These are phyloP conservation scores for Capsicum chinense DNA, from an alignment of 257 asterid genomes.

Conservation along the genomic window DNA sequence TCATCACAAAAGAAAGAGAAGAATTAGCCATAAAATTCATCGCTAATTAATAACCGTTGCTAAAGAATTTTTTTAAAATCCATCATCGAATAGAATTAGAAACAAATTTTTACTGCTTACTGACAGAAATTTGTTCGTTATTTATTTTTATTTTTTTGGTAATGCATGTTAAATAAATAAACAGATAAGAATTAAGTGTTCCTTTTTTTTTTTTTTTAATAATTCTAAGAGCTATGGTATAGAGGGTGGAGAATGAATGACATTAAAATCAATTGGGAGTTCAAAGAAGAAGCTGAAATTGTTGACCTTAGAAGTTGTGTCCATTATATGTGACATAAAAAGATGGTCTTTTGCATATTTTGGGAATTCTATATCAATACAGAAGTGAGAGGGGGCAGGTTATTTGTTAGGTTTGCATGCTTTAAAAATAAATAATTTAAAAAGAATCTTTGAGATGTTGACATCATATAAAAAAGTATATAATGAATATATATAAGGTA, in stretches of 20 bases:
- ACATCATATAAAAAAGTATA: slow-evolving; percentile 31
- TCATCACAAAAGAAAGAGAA: too few relatives aligned
- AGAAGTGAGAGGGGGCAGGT: slow-evolving; percentile 56
- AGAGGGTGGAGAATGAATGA: neutral
- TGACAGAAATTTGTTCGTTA: neutral
- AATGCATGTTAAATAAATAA: too few relatives aligned
- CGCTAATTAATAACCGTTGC: neutral
- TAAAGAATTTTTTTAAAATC: neutral
- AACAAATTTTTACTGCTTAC: too few relatives aligned
- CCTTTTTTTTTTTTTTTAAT: too few relatives aligned
- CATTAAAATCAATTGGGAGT: slow-evolving; percentile 14
- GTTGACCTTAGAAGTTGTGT: slow-evolving; percentile 49
- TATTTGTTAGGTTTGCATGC: slow-evolving; percentile 52
- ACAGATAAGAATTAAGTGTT: too few relatives aligned
- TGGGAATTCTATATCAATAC: slow-evolving; percentile 47
- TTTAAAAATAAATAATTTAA: slow-evolving; percentile 26
- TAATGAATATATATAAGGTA: slow-evolving; percentile 1
- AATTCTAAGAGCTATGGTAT: neutral
- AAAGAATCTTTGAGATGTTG: slow-evolving; percentile 54
- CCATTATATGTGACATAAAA: slow-evolving; percentile 56
- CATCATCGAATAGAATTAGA: neutral
- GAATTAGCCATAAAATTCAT: neutral
- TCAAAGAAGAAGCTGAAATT: slow-evolving; percentile 42
- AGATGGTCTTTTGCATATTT: slow-evolving; percentile 29
- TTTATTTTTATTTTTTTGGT: neutral